These are phyloP conservation scores for Basidiobolus meristosporus DNA, from an alignment of 371 early-diverging fungal species.

Conservation along the genomic window DNA sequence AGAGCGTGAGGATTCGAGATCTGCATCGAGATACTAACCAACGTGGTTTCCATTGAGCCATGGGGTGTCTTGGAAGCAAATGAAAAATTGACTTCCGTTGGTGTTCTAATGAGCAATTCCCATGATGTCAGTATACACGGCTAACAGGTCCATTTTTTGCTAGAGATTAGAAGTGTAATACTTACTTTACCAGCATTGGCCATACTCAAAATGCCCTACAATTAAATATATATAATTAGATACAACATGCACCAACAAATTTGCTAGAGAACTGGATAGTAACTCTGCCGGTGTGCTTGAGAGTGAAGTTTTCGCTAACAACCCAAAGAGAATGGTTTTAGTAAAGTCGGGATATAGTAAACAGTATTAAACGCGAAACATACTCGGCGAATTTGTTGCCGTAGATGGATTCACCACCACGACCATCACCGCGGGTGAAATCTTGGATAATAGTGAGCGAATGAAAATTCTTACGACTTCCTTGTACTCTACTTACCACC, in stretches of 20 bases:
- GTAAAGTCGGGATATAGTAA: not conserved
- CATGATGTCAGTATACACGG: not conserved
- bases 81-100: conserved; percentile 98
- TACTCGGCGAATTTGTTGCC: conserved; percentile 84
- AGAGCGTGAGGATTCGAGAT: not conserved
- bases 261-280: conserved; percentile 2
- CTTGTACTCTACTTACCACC: conserved; percentile 25
- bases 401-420: conserved; percentile 91
- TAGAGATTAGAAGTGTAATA: not conserved
- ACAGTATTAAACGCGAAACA: conserved; percentile 4
- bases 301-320: conserved; percentile 84
- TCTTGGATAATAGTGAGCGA: conserved; percentile 20
- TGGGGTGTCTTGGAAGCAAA: conserved; percentile 43
- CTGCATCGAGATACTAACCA: not conserved
- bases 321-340: not conserved
- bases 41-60: conserved; percentile 94
- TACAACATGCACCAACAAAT: not conserved
- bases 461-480: conserved; percentile 2
- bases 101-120: conserved; percentile 24
- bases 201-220: conserved; percentile 57
- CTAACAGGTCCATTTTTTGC: not conserved
- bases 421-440: conserved; percentile 81
- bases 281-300: conserved; percentile 58
- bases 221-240: conserved; percentile 6
- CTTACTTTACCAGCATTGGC: conserved; percentile 80